Percentiles rank a stretch among this genome's conserved stretches.
Evolutionary conservation across 2,329 filamentous ascomycete species (phyloP).

Genomic region (Tolypocladium endophyticum): DNA sequence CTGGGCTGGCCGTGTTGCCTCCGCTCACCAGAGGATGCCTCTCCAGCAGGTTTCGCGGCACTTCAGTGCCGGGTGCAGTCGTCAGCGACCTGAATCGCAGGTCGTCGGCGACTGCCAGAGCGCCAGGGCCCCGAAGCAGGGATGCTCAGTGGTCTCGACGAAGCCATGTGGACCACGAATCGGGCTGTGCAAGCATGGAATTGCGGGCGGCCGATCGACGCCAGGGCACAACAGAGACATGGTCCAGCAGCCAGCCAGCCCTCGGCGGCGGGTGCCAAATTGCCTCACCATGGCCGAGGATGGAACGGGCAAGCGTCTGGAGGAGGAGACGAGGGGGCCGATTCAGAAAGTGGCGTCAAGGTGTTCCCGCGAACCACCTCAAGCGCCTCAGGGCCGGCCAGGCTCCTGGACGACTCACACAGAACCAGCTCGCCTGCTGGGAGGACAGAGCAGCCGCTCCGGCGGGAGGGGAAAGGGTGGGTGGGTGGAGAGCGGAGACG

Average conservation of each 20-base stretch:
- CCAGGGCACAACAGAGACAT: not conserved
- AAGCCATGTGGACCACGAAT: not conserved
- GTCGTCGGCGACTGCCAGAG: not conserved
- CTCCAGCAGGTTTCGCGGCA: not conserved
- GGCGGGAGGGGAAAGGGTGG: not conserved
- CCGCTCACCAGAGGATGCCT: not conserved
- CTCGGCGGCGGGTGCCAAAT: not conserved
- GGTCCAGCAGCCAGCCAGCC: not conserved
- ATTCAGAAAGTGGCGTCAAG: not conserved
- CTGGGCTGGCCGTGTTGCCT: not conserved
- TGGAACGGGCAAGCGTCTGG: not conserved
- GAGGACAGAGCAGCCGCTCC: not conserved
- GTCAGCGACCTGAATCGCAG: too few species aligned
- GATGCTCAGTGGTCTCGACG: not conserved
- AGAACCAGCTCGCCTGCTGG: too few species aligned
- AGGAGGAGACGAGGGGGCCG: not conserved
- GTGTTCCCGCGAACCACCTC: not conserved
- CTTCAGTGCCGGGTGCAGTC: not conserved
- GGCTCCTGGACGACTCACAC: not conserved
- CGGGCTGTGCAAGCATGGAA: not conserved
- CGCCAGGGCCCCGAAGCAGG: not conserved
- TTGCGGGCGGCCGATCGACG: not conserved
- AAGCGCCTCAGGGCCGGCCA: not conserved
- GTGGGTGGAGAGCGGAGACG: not conserved
- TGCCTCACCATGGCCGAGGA: not conserved